Percentiles rank a stretch among this genome's conserved stretches.
Evolutionary conservation across 352 stramenopile species (phyloP).

Genomic region (Pythium aristosporum): DNA sequence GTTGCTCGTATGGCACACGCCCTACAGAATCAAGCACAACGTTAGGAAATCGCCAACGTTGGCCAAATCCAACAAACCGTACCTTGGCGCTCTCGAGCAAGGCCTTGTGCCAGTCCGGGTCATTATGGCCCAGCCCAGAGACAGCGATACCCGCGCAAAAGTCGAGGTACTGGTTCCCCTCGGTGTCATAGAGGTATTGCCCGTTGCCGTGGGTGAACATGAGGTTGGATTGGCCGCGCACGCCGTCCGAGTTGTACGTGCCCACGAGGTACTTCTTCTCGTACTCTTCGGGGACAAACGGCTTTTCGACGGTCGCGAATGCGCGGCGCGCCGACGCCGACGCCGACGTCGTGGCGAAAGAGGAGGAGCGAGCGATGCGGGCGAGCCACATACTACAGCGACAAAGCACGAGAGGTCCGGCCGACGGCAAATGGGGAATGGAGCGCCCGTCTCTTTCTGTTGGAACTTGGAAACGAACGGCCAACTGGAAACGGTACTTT

Average conservation of each 20-base stretch:
- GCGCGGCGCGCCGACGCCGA: slow-evolving; percentile 14
- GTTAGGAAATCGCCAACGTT: slow-evolving; percentile 24
- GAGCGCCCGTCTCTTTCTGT: too few species aligned
- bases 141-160: slow-evolving; percentile 95
- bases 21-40: slow-evolving; percentile 24
- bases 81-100: slow-evolving; percentile 61
- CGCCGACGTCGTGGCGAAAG: neutral
- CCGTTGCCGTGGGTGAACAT: slow-evolving; percentile 89
- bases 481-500: slow-evolving; percentile 3
- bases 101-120: slow-evolving; percentile 82
- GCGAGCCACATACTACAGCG: slow-evolving; percentile 11
- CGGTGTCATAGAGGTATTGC: slow-evolving; percentile 89
- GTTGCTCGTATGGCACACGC: slow-evolving; percentile 96
- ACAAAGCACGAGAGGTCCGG: neutral
- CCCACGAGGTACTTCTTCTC: slow-evolving; percentile 83
- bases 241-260: slow-evolving; percentile 78
- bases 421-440: neutral
- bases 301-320: slow-evolving; percentile 32
- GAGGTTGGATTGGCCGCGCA: slow-evolving; percentile 63
- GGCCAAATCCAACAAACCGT: slow-evolving; percentile 4
- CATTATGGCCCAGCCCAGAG: slow-evolving; percentile 85
- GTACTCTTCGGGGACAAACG: slow-evolving; percentile 58
- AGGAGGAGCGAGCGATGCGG: slow-evolving; percentile 12
- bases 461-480: neutral
- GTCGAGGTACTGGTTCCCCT: slow-evolving; percentile 89